These are phyloP conservation scores for slime mould (Dictyostelium discoideum) DNA, from an alignment of 78 protist species.

Conservation along the genomic window DNA sequence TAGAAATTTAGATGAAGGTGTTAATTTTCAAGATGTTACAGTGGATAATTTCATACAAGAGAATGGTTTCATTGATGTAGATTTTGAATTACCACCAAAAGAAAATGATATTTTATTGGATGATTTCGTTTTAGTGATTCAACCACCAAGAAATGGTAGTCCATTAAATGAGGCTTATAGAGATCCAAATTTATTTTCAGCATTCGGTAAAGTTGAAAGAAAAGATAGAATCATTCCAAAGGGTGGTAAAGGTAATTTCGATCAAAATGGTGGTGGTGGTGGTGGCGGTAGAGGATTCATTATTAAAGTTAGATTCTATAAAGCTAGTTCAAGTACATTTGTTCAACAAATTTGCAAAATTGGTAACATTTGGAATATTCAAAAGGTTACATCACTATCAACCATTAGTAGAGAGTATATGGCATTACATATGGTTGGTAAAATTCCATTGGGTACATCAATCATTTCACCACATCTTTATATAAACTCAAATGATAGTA, in stretches of 20 bases:
- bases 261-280: not conserved
- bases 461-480: constrained; percentile 32
- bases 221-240: not conserved
- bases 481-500: not conserved
- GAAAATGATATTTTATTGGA: constrained; percentile 9
- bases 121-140: constrained; percentile 1
- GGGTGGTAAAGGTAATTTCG: constrained; percentile 6
- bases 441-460: constrained; percentile 26
- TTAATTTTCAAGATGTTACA: not conserved
- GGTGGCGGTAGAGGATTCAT: not conserved
- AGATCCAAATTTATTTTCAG: not conserved
- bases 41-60: constrained; percentile 16
- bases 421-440: constrained; percentile 52
- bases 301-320: not conserved
- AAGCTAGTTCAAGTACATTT: not conserved
- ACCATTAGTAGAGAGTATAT: constrained; percentile 65
- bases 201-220: constrained; percentile 62
- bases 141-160: not conserved
- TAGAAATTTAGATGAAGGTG: constrained; percentile 39
- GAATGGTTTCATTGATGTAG: constrained; percentile 17
- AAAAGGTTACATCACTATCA: constrained; percentile 31
- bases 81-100: not conserved
- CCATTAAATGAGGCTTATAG: not conserved
- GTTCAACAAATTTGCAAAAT: not conserved
- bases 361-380: constrained; percentile 20